phyloP scores from a whole-genome alignment of 1,284 basidiomycete genomes.

The Schizophyllum amplum region DNA sequence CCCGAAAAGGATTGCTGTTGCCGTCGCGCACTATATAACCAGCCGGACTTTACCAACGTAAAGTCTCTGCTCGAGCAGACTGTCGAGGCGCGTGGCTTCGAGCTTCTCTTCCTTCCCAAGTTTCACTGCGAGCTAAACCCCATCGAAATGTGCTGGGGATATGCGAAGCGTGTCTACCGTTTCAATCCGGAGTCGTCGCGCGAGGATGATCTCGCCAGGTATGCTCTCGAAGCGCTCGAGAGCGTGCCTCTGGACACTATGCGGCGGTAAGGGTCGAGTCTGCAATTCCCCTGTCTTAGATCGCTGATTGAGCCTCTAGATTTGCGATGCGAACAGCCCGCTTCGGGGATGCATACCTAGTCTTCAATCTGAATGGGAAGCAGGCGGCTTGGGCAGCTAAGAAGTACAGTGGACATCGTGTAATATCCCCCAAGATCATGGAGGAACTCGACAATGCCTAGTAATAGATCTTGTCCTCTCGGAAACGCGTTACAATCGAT shows the following conservation, averaged over 20 bases:
- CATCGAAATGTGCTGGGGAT: slow-evolving; percentile 15
- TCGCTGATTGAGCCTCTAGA: not conserved
- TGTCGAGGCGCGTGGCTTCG: slow-evolving; percentile 4
- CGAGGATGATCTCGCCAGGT: slow-evolving; percentile 9
- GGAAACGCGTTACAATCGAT: too few relatives aligned
- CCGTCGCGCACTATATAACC: slow-evolving; percentile 13
- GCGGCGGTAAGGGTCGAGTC: slow-evolving; percentile 1
- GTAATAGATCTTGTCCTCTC: too few relatives aligned
- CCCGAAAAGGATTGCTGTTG: not conserved
- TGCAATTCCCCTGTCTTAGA: not conserved
- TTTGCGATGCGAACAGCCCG: slow-evolving; percentile 6
- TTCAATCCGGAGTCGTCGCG: slow-evolving; percentile 4
- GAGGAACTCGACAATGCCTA: too few relatives aligned
- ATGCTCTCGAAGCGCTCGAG: slow-evolving; percentile 8
- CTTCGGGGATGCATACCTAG: slow-evolving; percentile 5
- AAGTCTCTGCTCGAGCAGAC: slow-evolving; percentile 13
- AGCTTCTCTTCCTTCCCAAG: slow-evolving; percentile 13
- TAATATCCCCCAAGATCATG: not conserved
- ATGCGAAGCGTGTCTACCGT: slow-evolving; percentile 12
- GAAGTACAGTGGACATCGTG: slow-evolving; percentile 7
- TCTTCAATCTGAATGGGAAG: slow-evolving; percentile 2
- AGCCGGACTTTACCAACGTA: slow-evolving; percentile 15
- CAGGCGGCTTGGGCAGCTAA: slow-evolving; percentile 9
- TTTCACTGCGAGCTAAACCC: slow-evolving; percentile 16
- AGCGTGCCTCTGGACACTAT: slow-evolving; percentile 7